A percentile compares a stretch with the other conserved stretches of the same genome.
Conservation (phyloP, 306 rosid species). For the Cajanus cajan region DNA sequence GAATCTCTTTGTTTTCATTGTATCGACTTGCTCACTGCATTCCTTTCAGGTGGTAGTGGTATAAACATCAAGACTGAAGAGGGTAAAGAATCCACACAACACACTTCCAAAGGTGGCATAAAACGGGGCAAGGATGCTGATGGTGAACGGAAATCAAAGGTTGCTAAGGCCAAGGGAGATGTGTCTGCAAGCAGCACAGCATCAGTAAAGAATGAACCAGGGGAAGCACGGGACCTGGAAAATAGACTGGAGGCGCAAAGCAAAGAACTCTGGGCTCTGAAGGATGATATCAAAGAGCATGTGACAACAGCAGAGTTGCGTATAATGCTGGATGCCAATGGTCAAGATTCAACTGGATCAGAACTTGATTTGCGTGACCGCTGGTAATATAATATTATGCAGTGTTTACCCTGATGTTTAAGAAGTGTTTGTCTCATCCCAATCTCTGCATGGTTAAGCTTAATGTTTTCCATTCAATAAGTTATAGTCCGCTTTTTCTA, state of each 20-base stretch:
- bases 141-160: constrained; percentile 60
- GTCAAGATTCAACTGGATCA: constrained; percentile 81
- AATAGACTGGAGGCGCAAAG: constrained; percentile 67
- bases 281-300: constrained; percentile 81
- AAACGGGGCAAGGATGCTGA: constrained; percentile 64
- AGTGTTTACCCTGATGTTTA: neutral
- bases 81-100: constrained; percentile 37
- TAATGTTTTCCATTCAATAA: neutral
- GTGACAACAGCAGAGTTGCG: constrained; percentile 76
- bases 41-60: constrained; percentile 47
- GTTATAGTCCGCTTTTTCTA: neutral
- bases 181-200: constrained; percentile 51
- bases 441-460: neutral
- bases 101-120: constrained; percentile 55
- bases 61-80: constrained; percentile 40
- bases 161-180: constrained; percentile 58
- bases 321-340: constrained; percentile 73
- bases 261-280: constrained; percentile 79
- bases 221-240: constrained; percentile 49
- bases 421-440: neutral
- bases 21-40: constrained; percentile 15
- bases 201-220: constrained; percentile 32
- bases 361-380: constrained; percentile 93
- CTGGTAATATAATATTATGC: constrained; percentile 52
- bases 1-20: neutral